These are phyloP conservation scores for Fusarium luffae DNA, from an alignment of 2,329 filamentous ascomycete species.

Conservation along the genomic window DNA sequence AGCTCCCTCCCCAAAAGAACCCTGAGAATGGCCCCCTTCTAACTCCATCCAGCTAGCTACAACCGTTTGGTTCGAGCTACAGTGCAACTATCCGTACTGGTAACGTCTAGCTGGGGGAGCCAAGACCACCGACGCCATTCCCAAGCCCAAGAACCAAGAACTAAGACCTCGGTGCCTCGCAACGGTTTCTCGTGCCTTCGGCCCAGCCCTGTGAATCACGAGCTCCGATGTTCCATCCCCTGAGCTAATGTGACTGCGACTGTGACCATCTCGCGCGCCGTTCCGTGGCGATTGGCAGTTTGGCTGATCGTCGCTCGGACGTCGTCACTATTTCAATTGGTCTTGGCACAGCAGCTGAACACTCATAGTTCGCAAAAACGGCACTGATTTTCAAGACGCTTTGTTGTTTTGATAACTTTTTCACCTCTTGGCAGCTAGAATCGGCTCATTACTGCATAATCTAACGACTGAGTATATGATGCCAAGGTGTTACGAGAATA, in stretches of 20 bases:
- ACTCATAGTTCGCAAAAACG: not conserved
- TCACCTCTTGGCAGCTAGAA: not conserved
- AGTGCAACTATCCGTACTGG: not conserved
- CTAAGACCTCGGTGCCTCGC: not conserved
- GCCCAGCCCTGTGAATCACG: constrained; percentile 9
- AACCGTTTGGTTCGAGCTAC: constrained; percentile 5
- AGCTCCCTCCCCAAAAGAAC: constrained; percentile 23
- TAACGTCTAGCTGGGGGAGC: not conserved
- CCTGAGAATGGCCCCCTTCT: constrained; percentile 1
- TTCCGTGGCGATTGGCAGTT: constrained; percentile 22
- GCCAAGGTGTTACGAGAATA: not conserved
- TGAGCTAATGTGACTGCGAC: not conserved
- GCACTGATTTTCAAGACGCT: not conserved
- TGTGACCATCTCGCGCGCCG: constrained; percentile 14
- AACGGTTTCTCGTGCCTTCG: constrained; percentile 14
- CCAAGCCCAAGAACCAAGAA: not conserved
- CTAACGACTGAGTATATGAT: not conserved
- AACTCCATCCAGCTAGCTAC: constrained; percentile 20
- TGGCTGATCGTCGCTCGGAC: constrained; percentile 7
- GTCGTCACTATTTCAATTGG: constrained; percentile 5
- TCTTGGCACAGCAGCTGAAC: constrained; percentile 1
- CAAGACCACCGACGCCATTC: not conserved
- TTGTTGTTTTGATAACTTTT: not conserved
- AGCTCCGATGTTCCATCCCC: constrained; percentile 1
- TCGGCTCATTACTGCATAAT: not conserved